These are phyloP conservation scores for Neurospora sp. DNA, from an alignment of 495 filamentous ascomycete genomes.

Conservation along the genomic window DNA sequence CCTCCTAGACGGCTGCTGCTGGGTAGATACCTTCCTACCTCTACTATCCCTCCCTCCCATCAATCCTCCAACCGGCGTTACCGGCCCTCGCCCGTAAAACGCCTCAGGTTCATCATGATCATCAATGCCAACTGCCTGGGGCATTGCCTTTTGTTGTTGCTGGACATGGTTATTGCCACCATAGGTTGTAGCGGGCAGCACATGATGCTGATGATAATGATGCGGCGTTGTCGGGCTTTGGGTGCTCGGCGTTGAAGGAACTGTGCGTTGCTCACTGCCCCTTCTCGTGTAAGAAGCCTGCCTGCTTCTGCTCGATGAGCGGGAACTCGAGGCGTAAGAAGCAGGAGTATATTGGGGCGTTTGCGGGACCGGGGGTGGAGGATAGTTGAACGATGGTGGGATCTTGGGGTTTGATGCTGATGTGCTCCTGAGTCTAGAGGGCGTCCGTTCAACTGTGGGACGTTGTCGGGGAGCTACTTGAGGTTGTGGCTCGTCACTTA, in stretches of 20 bases:
- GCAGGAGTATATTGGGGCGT: background rate
- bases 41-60: background rate
- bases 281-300: background rate
- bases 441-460: slow-evolving; percentile 41
- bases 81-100: background rate
- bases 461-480: slow-evolving; percentile 36
- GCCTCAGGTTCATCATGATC: background rate
- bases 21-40: background rate
- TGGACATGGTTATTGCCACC: background rate
- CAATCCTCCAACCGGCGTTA: background rate
- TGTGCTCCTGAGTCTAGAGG: slow-evolving; percentile 37
- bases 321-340: background rate
- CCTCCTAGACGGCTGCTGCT: background rate
- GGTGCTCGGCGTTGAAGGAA: background rate
- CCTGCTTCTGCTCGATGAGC: background rate
- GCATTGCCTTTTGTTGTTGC: background rate
- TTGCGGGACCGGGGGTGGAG: background rate
- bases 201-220: background rate
- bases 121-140: background rate
- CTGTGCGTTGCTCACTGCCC: background rate
- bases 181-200: background rate
- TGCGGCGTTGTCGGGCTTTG: background rate
- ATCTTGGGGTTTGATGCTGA: slow-evolving; percentile 19
- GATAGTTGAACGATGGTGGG: background rate
- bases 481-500: slow-evolving; percentile 21